Evolutionary conservation across 208 protist genomes (phyloP), one percentile per base, ranked within the genome.

Genomic region (Phytomonas sp.): DNA sequence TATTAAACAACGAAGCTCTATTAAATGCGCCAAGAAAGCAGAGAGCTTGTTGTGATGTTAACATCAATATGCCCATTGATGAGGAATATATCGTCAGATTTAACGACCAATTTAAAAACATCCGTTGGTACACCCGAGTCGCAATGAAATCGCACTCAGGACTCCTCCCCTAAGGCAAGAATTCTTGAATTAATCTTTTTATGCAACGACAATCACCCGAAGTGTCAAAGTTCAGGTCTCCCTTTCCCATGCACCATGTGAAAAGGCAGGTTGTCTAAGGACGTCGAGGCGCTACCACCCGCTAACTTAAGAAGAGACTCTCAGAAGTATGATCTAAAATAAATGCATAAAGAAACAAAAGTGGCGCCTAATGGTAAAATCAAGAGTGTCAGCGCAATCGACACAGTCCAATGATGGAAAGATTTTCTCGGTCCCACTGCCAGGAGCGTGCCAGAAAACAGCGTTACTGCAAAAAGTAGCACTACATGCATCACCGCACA

Each of bases 391-490:
- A 87, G 28, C 11, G 74, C 32, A 15, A 67, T 34, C 3, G 76
- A 83, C 33, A 81, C 51, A 60, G 76, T 79, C 78, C 78, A 83
- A 69, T 86, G 77, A 69, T 76, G 68, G 62, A 74, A 82, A 26
- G 36, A 36, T 33, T 66, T 78, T 60, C 72, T 72, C 33, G 82
- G 78, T 23, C 82, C 82, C 4, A 83, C 28, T 4, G 74, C 76
- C 9, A 67, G 60, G 34, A 83, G 33, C 5, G 74, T 60, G n/a
- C 76, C 82, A 28, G 62, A 72, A 69, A 82, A 82, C 33, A 75
- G 56, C 8, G 78, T 31, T 20, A 73, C 70, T 9, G 76, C 71
- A 56, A 84, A 56, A 23, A 82, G 65, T 32, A 84, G 36, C 36
- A 87, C 29, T 11, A 87, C 36, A 62, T 87, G 81, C 36, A 81